Percentiles rank a stretch among this genome's conserved stretches.
Conservation (phyloP, 2,329 filamentous ascomycete species). For the Pseudogymnoascus sp. region DNA sequence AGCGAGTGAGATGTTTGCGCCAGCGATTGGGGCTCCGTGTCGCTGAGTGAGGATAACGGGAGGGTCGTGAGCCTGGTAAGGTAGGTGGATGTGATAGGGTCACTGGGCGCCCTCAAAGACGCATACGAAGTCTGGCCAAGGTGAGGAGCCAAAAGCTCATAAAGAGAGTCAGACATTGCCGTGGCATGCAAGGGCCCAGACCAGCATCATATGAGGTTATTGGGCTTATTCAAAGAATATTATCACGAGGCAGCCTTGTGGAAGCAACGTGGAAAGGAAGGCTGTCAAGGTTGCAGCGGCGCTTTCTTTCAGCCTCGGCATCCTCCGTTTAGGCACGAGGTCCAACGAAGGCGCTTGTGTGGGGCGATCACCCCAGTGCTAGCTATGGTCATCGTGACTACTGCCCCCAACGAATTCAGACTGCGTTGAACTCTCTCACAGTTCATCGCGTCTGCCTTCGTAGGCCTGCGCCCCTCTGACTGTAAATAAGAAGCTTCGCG, state of each 20-base stretch:
- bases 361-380: constrained; percentile 1
- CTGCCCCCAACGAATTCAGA: constrained; percentile 4
- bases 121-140: constrained; percentile 38
- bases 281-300: neutral
- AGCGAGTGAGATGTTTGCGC: constrained; percentile 72
- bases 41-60: constrained; percentile 61
- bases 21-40: constrained; percentile 70
- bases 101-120: constrained; percentile 21
- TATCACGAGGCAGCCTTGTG: constrained; percentile 8
- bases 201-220: constrained; percentile 1
- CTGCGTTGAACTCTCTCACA: neutral
- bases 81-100: constrained; percentile 57
- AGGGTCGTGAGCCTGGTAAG: constrained; percentile 70
- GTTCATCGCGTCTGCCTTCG: neutral
- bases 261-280: neutral
- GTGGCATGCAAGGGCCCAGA: neutral
- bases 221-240: neutral
- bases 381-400: constrained; percentile 6
- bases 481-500: neutral
- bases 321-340: constrained; percentile 3
- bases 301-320: neutral
- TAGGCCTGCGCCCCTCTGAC: neutral
- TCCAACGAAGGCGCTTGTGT: constrained; percentile 1
- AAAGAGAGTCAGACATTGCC: constrained; percentile 61
- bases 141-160: constrained; percentile 62